A percentile compares a stretch with the other conserved stretches of the same genome.
Conservation (phyloP, 306 rosid species). For the Astragalus membranaceus region DNA sequence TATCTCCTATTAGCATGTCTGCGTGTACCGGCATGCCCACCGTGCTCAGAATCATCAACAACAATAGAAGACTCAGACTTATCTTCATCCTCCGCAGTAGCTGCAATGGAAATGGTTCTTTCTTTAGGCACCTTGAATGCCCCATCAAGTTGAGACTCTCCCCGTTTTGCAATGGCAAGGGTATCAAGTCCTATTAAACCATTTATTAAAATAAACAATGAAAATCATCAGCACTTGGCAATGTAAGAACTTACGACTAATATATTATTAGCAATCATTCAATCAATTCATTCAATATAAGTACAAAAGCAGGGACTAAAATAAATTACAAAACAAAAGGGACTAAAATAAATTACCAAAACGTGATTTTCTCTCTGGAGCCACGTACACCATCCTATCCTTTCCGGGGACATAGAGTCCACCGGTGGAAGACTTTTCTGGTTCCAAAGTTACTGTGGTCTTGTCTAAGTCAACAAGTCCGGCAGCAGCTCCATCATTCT, state of each 20-base stretch:
- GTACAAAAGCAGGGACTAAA: background rate
- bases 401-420: conserved; percentile 80
- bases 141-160: conserved; percentile 40
- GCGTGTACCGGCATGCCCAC: conserved; percentile 2
- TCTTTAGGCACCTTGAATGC: conserved; percentile 78
- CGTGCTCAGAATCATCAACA: conserved; percentile 38
- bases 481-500: conserved; percentile 37
- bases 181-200: conserved; percentile 69
- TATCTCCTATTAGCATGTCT: conserved; percentile 46
- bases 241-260: background rate
- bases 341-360: conserved; percentile 68
- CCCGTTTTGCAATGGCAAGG: conserved; percentile 74
- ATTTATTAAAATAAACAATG: background rate
- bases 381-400: conserved; percentile 56
- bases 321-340: background rate
- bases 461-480: conserved; percentile 51
- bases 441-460: conserved; percentile 50
- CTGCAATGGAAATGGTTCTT: conserved; percentile 48
- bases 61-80: conserved; percentile 31
- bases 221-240: background rate
- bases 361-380: conserved; percentile 67
- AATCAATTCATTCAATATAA: background rate
- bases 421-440: conserved; percentile 45
- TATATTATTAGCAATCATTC: no score
- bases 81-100: conserved; percentile 70